Evolutionary conservation across 2,329 filamentous ascomycete genomes (phyloP), one percentile per base, ranked within the genome.

Genomic region (Leptographium wingfieldii): DNA sequence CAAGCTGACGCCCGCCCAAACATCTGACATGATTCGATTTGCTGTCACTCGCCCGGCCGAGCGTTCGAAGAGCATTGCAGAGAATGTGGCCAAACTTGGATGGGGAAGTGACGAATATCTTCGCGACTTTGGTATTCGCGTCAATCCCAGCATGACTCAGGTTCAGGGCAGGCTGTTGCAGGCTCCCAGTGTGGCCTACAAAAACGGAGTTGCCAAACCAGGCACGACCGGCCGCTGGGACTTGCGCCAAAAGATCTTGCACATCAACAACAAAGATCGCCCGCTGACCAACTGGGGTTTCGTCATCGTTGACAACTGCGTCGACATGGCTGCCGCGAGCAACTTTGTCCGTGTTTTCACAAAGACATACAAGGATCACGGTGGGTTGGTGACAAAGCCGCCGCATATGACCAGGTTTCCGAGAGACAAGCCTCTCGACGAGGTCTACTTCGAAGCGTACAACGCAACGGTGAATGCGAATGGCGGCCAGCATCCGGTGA

Each of bases 21-120:
- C 92, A 0, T 76, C 86, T 0, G 74, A 80, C 5, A 99, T 99
- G 94, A 96, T 99, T 75, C 92, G 88, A 71, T 90, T 92, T 67
- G 92, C 92, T 0, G 92, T 96, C 5, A 90, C 87, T 6, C 80
- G 86, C 1, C 94, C 94, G 0, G 69, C 71, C 0, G 70, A 84
- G 35, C 88, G 94, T n/a, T 81, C 83, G 65, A 66, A 70, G 0
- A 82, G 87, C 25, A 91, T 97, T 65, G 74, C 84, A 56, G 70
- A 80, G 3, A 87, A 87, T 19, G 81, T 96, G 10, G 68, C 74
- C 0, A 80, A 87, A 64, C 77, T 92, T 0, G 75, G 83, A 11
- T 94, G 90, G 83, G 65, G 67, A 1, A 68, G 78, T 0, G 94
- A 99, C 65, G 81, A 79, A 0, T 85, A 87, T 56, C 77, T 96